Conservation (phyloP, 441 rosid genomes). For the Gossypium davidsonii region DNA sequence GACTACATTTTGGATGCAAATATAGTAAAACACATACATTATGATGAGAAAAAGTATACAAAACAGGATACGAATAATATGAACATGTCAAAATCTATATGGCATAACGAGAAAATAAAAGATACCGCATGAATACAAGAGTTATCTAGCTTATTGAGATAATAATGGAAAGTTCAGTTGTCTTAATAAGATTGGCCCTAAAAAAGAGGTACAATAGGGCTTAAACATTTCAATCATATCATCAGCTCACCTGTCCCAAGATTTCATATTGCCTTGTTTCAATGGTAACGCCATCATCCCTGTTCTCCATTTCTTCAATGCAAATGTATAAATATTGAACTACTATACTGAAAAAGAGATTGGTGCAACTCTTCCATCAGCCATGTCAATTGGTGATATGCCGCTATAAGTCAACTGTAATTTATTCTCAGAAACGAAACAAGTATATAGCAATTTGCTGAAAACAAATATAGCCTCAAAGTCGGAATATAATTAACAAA, state of each 20-base stretch:
- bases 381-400: neutral
- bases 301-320: neutral
- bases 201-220: no score
- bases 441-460: neutral
- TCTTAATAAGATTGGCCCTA: no score
- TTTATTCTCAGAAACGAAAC: neutral
- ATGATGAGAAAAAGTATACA: no score
- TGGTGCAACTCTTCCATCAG: neutral
- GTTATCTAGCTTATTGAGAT: no score
- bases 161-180: no score
- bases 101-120: neutral
- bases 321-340: neutral
- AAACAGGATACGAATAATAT: neutral
- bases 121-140: neutral
- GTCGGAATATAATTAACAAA: neutral
- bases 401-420: neutral
- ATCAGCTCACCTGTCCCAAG: neutral
- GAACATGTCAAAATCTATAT: neutral
- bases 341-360: neutral
- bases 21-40: no score
- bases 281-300: neutral
- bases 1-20: neutral
- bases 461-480: neutral
- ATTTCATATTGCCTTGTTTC: neutral
- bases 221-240: no score